Conservation (phyloP, 1,284 basidiomycete species). For the Austroboletus niveus region DNA sequence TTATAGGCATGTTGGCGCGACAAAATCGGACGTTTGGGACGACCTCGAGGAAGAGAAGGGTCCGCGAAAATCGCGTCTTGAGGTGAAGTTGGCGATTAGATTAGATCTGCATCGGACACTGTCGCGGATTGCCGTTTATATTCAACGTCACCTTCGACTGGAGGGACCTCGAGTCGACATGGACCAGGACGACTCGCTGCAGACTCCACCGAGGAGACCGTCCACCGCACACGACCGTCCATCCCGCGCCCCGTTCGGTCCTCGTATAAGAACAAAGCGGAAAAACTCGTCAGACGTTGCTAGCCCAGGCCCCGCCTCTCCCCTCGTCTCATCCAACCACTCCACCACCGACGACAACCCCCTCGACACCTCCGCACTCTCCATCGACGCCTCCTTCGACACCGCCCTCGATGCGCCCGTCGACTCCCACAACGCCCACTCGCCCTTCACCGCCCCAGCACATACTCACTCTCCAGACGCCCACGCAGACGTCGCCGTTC, state of each 20-base stretch:
- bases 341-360: slow-evolving; percentile 6
- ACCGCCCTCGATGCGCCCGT: background rate
- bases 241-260: slow-evolving; percentile 20
- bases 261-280: slow-evolving; percentile 15
- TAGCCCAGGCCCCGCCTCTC: slow-evolving; percentile 1
- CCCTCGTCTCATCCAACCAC: background rate
- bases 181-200: slow-evolving; percentile 11
- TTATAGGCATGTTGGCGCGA: slow-evolving; percentile 14
- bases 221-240: slow-evolving; percentile 25
- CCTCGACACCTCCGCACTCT: background rate
- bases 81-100: slow-evolving; percentile 13
- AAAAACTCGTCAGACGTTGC: slow-evolving; percentile 16
- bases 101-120: slow-evolving; percentile 9
- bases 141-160: no score
- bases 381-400: slow-evolving; percentile 8
- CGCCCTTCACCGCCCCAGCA: background rate
- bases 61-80: slow-evolving; percentile 19
- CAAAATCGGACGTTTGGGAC: slow-evolving; percentile 15
- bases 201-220: slow-evolving; percentile 4
- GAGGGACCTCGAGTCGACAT: slow-evolving; percentile 1
- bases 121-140: no score
- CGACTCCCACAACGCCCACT: no score
- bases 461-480: background rate
- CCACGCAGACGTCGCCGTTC: slow-evolving; percentile 12
- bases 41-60: background rate